A percentile compares a stretch with the other conserved stretches of the same genome.
phyloP scores from a whole-genome alignment of 169 alveolate species.

The Babesia gibsoni region DNA sequence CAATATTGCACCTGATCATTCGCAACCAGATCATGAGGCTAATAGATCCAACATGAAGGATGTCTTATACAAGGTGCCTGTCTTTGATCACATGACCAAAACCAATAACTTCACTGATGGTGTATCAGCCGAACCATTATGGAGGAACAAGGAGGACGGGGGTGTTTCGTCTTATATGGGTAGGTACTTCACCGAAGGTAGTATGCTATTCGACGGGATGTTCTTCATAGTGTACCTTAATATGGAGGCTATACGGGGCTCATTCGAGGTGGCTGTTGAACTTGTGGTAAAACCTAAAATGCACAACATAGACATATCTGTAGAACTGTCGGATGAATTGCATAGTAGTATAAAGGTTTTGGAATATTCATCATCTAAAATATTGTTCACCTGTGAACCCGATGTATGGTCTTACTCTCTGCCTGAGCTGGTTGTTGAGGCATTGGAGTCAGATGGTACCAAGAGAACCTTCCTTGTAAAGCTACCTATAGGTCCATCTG shows the following conservation, averaged over 20 bases:
- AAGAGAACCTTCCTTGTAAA: slow-evolving; percentile 4
- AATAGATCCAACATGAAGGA: no score
- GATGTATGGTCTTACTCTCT: background rate
- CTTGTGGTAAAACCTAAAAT: background rate
- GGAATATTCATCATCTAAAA: background rate
- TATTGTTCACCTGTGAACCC: slow-evolving; percentile 13
- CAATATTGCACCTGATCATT: no score
- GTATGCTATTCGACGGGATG: slow-evolving; percentile 21
- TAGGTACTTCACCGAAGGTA: slow-evolving; percentile 5
- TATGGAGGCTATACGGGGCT: background rate
- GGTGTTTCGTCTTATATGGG: slow-evolving; percentile 52
- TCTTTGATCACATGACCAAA: no score
- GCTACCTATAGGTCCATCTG: slow-evolving; percentile 44
- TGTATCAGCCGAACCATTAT: slow-evolving; percentile 41
- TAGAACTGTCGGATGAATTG: background rate
- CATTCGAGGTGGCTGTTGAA: background rate
- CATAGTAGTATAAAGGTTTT: background rate
- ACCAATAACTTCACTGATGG: no score
- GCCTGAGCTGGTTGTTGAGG: slow-evolving; percentile 16
- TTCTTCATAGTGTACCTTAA: slow-evolving; percentile 7
- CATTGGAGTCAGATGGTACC: slow-evolving; percentile 51
- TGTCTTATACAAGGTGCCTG: no score
- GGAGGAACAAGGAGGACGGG: slow-evolving; percentile 48
- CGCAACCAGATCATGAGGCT: no score
- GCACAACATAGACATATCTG: background rate